A percentile compares a stretch with the other conserved stretches of the same genome.
These are phyloP conservation scores for Crithidia bombi DNA, from an alignment of 208 protist genomes.

Conservation along the genomic window DNA sequence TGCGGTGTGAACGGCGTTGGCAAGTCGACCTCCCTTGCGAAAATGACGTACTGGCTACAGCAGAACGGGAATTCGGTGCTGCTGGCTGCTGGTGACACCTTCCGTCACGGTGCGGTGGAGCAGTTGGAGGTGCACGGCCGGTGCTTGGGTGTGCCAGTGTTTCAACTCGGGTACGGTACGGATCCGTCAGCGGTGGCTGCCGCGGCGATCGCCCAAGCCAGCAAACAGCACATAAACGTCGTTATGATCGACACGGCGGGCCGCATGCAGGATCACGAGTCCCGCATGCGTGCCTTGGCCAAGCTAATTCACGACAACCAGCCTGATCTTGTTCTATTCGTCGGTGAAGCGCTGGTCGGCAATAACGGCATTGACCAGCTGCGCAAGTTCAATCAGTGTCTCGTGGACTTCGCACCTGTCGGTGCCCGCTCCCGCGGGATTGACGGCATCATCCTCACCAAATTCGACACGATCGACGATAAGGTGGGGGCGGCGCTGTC, in stretches of 20 bases:
- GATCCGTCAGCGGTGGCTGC: constrained; percentile 95
- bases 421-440: constrained; percentile 90
- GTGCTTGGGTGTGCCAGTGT: constrained; percentile 94
- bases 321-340: constrained; percentile 98
- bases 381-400: constrained; percentile 96
- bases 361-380: constrained; percentile 99
- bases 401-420: constrained; percentile 91
- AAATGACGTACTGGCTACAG: constrained; percentile 97
- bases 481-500: constrained; percentile 99
- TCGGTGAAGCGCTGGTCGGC: constrained; percentile 99
- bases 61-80: constrained; percentile 93
- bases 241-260: constrained; percentile 99
- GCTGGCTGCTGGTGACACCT: constrained; percentile 99
- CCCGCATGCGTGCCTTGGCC: constrained; percentile 98
- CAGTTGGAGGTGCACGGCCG: constrained; percentile 97
- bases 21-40: constrained; percentile 99
- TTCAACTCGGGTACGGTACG: constrained; percentile 97
- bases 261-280: constrained; percentile 99
- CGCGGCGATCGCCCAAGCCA: constrained; percentile 93
- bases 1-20: constrained; percentile 99
- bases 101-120: constrained; percentile 99
- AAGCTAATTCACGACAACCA: constrained; percentile 98
- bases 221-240: constrained; percentile 91
- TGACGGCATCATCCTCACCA: constrained; percentile 99
- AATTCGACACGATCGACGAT: constrained; percentile 99